Evolutionary conservation across 352 stramenopile genomes (phyloP).

Genomic region (Phytophthora crassamura): DNA sequence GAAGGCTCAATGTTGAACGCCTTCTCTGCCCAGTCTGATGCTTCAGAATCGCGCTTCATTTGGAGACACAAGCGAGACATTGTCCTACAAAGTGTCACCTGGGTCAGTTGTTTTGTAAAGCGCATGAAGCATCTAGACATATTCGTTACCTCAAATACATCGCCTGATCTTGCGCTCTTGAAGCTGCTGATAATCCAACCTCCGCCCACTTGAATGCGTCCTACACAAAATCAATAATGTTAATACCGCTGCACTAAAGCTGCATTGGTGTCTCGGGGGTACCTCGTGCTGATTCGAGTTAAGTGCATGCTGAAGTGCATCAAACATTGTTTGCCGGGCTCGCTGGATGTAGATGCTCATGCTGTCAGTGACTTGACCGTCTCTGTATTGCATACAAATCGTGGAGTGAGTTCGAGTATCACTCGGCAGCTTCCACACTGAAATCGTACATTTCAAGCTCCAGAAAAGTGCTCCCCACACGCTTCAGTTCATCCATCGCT

Average conservation of each 20-base stretch:
- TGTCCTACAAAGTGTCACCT: conserved; percentile 21
- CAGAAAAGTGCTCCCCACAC: conserved; percentile 35
- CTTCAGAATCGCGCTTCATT: conserved; percentile 38
- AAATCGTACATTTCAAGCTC: conserved; percentile 36
- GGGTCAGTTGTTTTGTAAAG: background rate
- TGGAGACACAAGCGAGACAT: conserved; percentile 50
- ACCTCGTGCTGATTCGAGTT: conserved; percentile 55
- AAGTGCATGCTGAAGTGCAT: conserved; percentile 47
- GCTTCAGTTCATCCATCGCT: conserved; percentile 56
- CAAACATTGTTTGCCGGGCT: conserved; percentile 54
- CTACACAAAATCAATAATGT: conserved; percentile 24
- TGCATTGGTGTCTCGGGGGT: background rate
- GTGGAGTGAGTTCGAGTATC: background rate
- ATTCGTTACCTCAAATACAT: conserved; percentile 63
- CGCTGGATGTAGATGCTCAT: conserved; percentile 17
- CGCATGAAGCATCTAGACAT: background rate
- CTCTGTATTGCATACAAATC: conserved; percentile 10
- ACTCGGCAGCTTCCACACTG: background rate
- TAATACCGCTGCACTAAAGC: background rate
- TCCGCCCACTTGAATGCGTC: conserved; percentile 61
- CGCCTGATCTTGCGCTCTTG: conserved; percentile 39
- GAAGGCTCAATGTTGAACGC: conserved; percentile 55
- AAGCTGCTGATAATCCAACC: conserved; percentile 31
- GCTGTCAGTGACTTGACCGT: conserved; percentile 9
- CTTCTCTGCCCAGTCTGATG: conserved; percentile 51